Conservation (phyloP, 164 flowering plant species). For the Platanus orientalis region DNA sequence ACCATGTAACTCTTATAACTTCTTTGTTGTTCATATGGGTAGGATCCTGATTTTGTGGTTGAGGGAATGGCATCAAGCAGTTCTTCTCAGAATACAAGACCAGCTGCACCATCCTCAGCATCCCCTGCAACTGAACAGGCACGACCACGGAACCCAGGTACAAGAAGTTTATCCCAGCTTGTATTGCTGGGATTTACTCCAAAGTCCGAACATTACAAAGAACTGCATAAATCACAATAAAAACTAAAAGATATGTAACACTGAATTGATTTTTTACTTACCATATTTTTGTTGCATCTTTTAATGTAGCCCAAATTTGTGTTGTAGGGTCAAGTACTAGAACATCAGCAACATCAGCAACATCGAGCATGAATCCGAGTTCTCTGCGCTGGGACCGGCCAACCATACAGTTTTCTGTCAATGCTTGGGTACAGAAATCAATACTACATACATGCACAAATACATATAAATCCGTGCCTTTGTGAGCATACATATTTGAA, state of each 20-base stretch:
- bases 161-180: background rate
- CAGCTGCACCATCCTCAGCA: conserved; percentile 48
- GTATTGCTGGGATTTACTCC: background rate
- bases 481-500: background rate
- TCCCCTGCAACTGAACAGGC: conserved; percentile 52
- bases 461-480: background rate
- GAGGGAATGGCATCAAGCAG: conserved; percentile 66
- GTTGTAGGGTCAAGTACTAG: conserved; percentile 56
- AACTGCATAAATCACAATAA: background rate
- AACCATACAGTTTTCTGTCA: conserved; percentile 87
- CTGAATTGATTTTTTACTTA: too few species aligned
- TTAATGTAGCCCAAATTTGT: conserved; percentile 7
- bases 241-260: too few species aligned
- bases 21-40: conserved; percentile 8
- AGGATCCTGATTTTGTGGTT: conserved; percentile 91
- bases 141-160: conserved; percentile 59
- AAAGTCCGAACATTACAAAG: background rate
- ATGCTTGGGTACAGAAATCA: conserved; percentile 78
- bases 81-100: conserved; percentile 57
- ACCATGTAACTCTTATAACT: background rate
- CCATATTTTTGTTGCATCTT: background rate
- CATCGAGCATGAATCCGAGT: conserved; percentile 40
- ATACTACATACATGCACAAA: background rate
- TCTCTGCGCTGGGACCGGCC: conserved; percentile 79
- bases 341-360: conserved; percentile 53